Evolutionary conservation across 2,329 filamentous ascomycete genomes (phyloP).

Genomic region (Huntiella decipiens): DNA sequence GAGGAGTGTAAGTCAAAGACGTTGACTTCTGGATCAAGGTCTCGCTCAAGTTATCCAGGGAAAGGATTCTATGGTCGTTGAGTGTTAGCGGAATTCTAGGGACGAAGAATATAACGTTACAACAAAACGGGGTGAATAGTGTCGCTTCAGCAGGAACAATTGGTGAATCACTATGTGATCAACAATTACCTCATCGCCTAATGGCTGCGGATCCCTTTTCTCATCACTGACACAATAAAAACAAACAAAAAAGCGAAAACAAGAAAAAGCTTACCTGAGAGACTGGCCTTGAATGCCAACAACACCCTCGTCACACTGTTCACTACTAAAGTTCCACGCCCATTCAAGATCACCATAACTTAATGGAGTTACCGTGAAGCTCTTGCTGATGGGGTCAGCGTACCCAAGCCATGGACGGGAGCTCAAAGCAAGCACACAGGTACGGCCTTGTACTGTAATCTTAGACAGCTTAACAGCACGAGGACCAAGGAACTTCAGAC

Average conservation of each 20-base stretch:
- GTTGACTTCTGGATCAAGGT: constrained; percentile 77
- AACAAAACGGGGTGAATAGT: constrained; percentile 13
- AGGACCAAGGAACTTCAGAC: constrained; percentile 83
- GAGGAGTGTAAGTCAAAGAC: constrained; percentile 74
- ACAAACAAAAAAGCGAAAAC: constrained; percentile 19
- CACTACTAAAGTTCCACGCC: constrained; percentile 91
- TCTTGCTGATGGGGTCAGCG: constrained; percentile 57
- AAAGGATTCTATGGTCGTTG: constrained; percentile 50
- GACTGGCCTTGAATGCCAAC: constrained; percentile 84
- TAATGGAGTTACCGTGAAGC: constrained; percentile 80
- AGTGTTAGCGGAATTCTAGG: constrained; percentile 18
- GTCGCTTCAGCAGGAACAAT: constrained; percentile 90
- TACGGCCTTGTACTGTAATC: constrained; percentile 70
- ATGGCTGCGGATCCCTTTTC: constrained; percentile 36
- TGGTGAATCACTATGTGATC: constrained; percentile 38
- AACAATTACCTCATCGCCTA: constrained; percentile 34
- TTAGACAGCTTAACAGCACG: constrained; percentile 79
- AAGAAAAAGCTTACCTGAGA: constrained; percentile 41
- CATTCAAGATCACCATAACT: constrained; percentile 79
- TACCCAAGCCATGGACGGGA: constrained; percentile 95
- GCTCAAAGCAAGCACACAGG: constrained; percentile 74
- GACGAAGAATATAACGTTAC: constrained; percentile 11
- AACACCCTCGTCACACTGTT: constrained; percentile 84
- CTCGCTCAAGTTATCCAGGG: constrained; percentile 67
- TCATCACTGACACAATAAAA: constrained; percentile 37